Evolutionary conservation across 768 basidiomycete species (phyloP).

Genomic region (Tephrocybe sp.): DNA sequence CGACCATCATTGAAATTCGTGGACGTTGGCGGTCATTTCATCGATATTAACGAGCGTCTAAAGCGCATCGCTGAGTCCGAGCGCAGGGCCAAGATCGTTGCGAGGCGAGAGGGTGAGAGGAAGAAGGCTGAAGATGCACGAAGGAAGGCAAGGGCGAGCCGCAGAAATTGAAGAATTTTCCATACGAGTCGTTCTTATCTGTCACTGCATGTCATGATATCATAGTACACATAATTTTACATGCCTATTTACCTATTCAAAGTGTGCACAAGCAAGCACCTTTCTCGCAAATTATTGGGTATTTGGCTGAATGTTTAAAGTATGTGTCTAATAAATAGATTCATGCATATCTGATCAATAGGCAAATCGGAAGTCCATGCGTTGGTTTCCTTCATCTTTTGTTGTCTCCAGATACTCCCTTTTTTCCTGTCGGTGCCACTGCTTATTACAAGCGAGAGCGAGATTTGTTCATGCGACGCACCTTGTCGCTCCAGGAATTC

Average conservation of each 20-base stretch:
- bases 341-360: constrained; percentile 32
- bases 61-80: constrained; percentile 49
- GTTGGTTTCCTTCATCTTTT: constrained; percentile 56
- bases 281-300: no score
- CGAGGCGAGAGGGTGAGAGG: constrained; percentile 24
- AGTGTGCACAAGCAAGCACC: no score
- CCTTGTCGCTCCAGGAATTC: constrained; percentile 48
- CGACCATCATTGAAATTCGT: constrained; percentile 63
- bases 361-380: constrained; percentile 62
- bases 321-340: no score
- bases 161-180: no score
- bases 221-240: no score
- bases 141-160: not conserved
- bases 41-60: constrained; percentile 52
- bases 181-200: no score
- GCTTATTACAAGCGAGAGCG: not conserved
- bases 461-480: constrained; percentile 16
- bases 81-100: constrained; percentile 37
- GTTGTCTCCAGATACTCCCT: constrained; percentile 58
- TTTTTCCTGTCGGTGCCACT: constrained; percentile 38
- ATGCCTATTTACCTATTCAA: no score
- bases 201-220: no score
- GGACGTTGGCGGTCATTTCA: constrained; percentile 71
- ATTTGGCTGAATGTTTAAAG: no score
- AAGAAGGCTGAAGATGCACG: constrained; percentile 3